Percentiles rank a stretch among this genome's conserved stretches.
These are phyloP conservation scores for Phytophthora pistaciae DNA, from an alignment of 352 stramenopile species.

Conservation along the genomic window DNA sequence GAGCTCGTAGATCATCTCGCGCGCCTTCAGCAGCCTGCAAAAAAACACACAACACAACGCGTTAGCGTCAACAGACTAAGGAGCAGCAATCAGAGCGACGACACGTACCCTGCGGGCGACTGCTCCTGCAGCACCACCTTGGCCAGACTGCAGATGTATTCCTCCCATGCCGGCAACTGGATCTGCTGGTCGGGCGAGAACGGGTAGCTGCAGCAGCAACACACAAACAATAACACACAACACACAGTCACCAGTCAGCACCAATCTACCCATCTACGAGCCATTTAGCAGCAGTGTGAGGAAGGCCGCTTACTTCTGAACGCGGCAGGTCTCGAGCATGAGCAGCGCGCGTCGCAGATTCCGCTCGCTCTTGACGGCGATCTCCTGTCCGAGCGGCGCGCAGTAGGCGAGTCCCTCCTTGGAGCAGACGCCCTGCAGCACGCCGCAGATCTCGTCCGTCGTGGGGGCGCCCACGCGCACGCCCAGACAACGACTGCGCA, in stretches of 20 bases:
- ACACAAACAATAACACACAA: slow-evolving; percentile 1
- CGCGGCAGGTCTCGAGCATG: slow-evolving; percentile 96
- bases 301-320: slow-evolving; percentile 60
- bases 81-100: neutral
- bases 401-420: slow-evolving; percentile 95
- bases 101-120: slow-evolving; percentile 86
- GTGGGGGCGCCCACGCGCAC: slow-evolving; percentile 94
- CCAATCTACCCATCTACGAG: neutral
- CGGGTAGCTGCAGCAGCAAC: slow-evolving; percentile 67
- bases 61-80: neutral
- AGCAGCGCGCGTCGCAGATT: slow-evolving; percentile 98
- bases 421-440: slow-evolving; percentile 91
- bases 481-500: slow-evolving; percentile 96
- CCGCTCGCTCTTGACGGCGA: slow-evolving; percentile 92
- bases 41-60: neutral
- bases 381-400: slow-evolving; percentile 89
- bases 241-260: neutral
- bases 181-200: slow-evolving; percentile 87
- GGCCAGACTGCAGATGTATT: slow-evolving; percentile 96
- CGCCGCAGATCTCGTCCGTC: slow-evolving; percentile 89
- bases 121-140: slow-evolving; percentile 96
- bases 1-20: slow-evolving; percentile 99
- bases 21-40: slow-evolving; percentile 88
- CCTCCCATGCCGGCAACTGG: slow-evolving; percentile 96
- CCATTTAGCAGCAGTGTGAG: neutral